A percentile compares a stretch with the other conserved stretches of the same genome.
Evolutionary conservation across 352 stramenopile species (phyloP).

Genomic region (Globisporangium alternatum): DNA sequence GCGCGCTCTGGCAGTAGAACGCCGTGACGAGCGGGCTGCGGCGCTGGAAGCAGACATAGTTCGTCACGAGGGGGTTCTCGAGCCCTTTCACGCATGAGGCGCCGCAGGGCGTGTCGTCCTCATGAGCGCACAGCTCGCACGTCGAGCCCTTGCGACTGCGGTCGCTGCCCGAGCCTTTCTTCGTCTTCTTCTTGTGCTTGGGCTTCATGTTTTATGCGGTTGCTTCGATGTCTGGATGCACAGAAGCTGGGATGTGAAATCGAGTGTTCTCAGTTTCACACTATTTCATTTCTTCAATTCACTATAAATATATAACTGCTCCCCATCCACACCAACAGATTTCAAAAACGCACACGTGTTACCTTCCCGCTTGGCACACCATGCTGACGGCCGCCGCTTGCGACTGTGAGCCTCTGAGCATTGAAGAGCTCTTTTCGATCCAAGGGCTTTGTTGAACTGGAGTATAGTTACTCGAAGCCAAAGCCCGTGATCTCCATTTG

Average conservation of each 20-base stretch:
- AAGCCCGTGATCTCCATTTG: conserved; percentile 91
- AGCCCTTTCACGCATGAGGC: conserved; percentile 11
- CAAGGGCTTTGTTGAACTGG: background rate
- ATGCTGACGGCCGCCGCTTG: background rate
- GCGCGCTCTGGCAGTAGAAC: conserved; percentile 37
- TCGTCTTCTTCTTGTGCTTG: conserved; percentile 14
- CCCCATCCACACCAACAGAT: background rate
- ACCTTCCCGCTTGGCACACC: background rate
- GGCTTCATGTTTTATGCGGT: background rate
- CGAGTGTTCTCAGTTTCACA: background rate
- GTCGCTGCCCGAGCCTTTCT: background rate
- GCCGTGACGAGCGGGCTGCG: conserved; percentile 21
- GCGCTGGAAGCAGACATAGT: conserved; percentile 14
- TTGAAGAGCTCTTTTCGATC: background rate
- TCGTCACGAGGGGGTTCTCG: conserved; percentile 18
- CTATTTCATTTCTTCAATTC: background rate
- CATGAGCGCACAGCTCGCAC: conserved; percentile 16
- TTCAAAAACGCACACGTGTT: background rate
- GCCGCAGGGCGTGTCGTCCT: conserved; percentile 13
- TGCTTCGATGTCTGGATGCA: background rate
- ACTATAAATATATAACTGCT: conserved; percentile 7
- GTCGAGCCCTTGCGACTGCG: conserved; percentile 9
- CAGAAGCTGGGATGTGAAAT: background rate
- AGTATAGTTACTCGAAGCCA: conserved; percentile 25
- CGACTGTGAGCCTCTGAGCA: background rate